These are phyloP conservation scores for Hepatocystis sp. DNA, from an alignment of 169 alveolate species.

Conservation along the genomic window DNA sequence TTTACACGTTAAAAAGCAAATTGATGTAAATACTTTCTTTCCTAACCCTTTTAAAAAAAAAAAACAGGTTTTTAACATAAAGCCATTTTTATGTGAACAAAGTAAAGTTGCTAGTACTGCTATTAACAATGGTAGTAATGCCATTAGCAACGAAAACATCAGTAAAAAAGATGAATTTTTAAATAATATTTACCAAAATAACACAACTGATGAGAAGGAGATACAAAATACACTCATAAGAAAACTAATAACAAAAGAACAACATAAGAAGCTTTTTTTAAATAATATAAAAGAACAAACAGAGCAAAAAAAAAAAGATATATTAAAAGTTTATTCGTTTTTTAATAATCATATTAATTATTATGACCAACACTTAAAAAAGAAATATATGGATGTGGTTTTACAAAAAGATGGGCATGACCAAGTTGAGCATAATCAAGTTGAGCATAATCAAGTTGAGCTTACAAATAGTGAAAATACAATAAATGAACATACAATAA, in stretches of 20 bases:
- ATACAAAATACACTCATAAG: background rate
- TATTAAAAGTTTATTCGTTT: conserved; percentile 22
- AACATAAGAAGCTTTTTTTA: background rate
- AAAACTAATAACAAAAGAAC: background rate
- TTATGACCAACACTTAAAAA: conserved; percentile 62
- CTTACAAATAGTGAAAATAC: background rate
- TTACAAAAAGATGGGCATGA: conserved; percentile 3
- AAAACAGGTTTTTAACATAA: conserved; percentile 3
- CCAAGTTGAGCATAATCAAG: background rate
- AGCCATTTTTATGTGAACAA: background rate
- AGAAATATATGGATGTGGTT: conserved; percentile 38
- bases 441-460: background rate
- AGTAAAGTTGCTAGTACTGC: background rate
- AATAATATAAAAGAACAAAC: conserved; percentile 9
- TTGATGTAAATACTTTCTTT: conserved; percentile 13
- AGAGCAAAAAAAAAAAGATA: conserved; percentile 13
- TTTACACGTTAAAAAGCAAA: conserved; percentile 11
- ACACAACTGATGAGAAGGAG: background rate
- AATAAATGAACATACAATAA: background rate
- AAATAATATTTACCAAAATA: no score
- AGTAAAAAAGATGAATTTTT: no score
- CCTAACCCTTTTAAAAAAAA: conserved; percentile 22
- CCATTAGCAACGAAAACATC: background rate
- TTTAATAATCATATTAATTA: conserved; percentile 32
- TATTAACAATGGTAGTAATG: background rate